Evolutionary conservation across 306 rosid genomes (phyloP).

Genomic region (Prunus campanulata): DNA sequence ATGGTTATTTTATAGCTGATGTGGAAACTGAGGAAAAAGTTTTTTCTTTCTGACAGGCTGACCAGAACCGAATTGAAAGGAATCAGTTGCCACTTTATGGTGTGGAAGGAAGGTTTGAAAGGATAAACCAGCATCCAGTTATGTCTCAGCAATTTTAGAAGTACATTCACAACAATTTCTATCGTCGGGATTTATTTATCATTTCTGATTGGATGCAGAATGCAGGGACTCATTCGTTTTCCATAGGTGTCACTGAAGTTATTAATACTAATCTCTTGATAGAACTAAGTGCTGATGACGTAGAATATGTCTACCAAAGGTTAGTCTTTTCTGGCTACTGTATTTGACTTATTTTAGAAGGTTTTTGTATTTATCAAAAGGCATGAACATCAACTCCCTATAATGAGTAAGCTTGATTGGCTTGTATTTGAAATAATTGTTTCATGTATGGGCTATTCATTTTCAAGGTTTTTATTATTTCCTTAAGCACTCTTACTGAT

Average conservation of each 20-base stretch:
- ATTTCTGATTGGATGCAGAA: constrained; percentile 44
- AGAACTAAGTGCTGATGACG: constrained; percentile 89
- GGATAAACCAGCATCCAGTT: constrained; percentile 98
- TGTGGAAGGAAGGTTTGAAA: constrained; percentile 86
- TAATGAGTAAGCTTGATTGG: not conserved
- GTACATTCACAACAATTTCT: constrained; percentile 20
- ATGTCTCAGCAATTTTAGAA: constrained; percentile 33
- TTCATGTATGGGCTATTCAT: no score
- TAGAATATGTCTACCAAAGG: constrained; percentile 94
- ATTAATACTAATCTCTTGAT: constrained; percentile 82
- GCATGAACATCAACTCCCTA: not conserved
- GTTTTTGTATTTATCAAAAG: not conserved
- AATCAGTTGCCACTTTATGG: constrained; percentile 75
- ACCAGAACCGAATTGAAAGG: constrained; percentile 63
- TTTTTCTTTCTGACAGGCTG: constrained; percentile 62
- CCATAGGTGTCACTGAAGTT: constrained; percentile 89
- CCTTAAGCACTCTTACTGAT: not conserved
- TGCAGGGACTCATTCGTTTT: constrained; percentile 88
- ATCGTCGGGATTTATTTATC: constrained; percentile 13
- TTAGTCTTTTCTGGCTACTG: constrained; percentile 17
- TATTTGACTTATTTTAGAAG: not conserved
- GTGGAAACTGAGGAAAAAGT: not conserved
- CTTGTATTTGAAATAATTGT: no score
- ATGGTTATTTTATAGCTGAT: not conserved
- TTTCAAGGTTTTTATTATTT: not conserved